These are phyloP conservation scores for Russula brevipes DNA, from an alignment of 768 basidiomycete genomes.

Conservation along the genomic window DNA sequence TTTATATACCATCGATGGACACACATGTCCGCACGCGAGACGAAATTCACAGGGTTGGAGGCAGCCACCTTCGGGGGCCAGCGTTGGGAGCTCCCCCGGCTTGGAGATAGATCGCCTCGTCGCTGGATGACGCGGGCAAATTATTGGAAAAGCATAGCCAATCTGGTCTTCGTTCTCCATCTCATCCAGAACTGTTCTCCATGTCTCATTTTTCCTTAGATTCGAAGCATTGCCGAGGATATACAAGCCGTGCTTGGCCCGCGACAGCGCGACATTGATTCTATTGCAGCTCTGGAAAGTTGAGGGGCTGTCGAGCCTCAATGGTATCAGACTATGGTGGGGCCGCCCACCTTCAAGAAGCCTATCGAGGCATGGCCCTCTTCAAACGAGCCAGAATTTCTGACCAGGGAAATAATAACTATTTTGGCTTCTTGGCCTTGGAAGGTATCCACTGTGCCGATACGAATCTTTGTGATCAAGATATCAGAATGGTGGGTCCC, in stretches of 20 bases:
- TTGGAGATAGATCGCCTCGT: slow-evolving; percentile 1
- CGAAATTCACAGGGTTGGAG: slow-evolving; percentile 28
- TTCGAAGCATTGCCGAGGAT: slow-evolving; percentile 64
- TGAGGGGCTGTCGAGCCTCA: slow-evolving; percentile 32
- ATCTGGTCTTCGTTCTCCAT: slow-evolving; percentile 42
- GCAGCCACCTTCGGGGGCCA: slow-evolving; percentile 31
- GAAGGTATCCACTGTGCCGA: slow-evolving; percentile 74
- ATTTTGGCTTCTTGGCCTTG: slow-evolving; percentile 73
- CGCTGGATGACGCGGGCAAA: slow-evolving; percentile 24
- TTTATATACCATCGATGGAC: slow-evolving; percentile 28
- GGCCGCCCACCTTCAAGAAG: slow-evolving; percentile 56
- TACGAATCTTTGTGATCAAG: slow-evolving; percentile 43
- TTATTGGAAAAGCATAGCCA: slow-evolving; percentile 7
- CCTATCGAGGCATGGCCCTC: slow-evolving; percentile 47
- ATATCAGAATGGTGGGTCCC: not conserved
- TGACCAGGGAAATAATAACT: slow-evolving; percentile 68
- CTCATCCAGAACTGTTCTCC: slow-evolving; percentile 54
- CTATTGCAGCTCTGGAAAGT: slow-evolving; percentile 32
- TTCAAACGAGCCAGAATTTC: slow-evolving; percentile 54
- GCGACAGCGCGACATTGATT: slow-evolving; percentile 59
- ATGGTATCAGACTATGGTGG: not conserved
- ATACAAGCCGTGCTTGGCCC: slow-evolving; percentile 69
- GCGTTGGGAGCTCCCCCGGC: slow-evolving; percentile 15
- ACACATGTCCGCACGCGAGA: slow-evolving; percentile 33
- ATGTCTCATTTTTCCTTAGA: slow-evolving; percentile 50